Conservation (phyloP, 1,139 yeast species). For the Pichia sp. region DNA sequence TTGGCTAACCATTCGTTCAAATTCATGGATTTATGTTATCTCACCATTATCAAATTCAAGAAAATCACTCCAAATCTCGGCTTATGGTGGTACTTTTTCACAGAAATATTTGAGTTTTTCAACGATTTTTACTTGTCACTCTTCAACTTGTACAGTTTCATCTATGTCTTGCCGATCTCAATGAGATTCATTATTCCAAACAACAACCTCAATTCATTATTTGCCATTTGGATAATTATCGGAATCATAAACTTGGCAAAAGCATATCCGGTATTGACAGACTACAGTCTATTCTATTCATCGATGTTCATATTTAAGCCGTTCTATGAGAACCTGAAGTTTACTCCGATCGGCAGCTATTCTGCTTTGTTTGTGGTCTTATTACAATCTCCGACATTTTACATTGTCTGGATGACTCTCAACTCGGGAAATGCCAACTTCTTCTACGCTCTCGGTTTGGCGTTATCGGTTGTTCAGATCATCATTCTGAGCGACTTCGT, state of each 20-base stretch:
- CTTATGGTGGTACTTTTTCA: conserved; percentile 97
- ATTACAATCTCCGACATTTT: conserved; percentile 77
- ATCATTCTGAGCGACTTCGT: conserved; percentile 65
- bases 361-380: conserved; percentile 24
- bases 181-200: conserved; percentile 40
- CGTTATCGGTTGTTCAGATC: conserved; percentile 67
- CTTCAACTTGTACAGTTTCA: conserved; percentile 67
- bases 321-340: conserved; percentile 19
- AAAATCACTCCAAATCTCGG: conserved; percentile 84
- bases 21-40: conserved; percentile 56
- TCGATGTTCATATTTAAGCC: conserved; percentile 21
- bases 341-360: conserved; percentile 21
- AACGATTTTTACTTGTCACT: conserved; percentile 75
- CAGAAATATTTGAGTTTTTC: conserved; percentile 90
- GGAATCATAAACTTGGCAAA: conserved; percentile 70
- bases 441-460: conserved; percentile 87
- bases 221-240: conserved; percentile 53
- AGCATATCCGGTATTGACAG: conserved; percentile 86
- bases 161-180: conserved; percentile 68
- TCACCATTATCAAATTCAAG: conserved; percentile 49
- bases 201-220: conserved; percentile 33
- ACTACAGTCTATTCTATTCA: conserved; percentile 53
- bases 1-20: conserved; percentile 35
- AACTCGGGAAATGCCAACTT: conserved; percentile 92
- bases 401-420: conserved; percentile 88